Base-by-base conservation (phyloP, 148 eudicot species). In the Rhododendron griersonianum region DNA sequence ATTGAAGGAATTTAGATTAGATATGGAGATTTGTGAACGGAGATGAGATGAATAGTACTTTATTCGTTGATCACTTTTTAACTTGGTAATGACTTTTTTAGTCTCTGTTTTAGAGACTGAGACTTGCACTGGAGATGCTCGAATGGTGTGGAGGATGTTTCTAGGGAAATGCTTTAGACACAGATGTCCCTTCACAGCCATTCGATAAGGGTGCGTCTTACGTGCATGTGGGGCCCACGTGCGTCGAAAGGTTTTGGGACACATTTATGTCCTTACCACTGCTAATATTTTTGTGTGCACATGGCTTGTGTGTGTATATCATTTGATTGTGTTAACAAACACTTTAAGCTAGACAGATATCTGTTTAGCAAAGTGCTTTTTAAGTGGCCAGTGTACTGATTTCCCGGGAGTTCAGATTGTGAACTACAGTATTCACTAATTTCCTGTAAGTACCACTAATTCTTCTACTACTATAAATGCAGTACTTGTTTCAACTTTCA, bases 401-500 rank as follows among this genome's bases (percentile, higher is more conserved):
- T 44, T 53, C 37, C 53, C 10, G 0, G 7, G 14, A 81, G 28
- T 81, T 53, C 35, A 81, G 37, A 18, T 35, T 55, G 21, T 30
- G 37, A 3, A 81, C 16, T 33, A 18, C 5, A 35, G 35, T n/a
- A 47, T 80, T 30, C 45, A 37, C 51, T 84, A 57, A 74, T 78
- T 67, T 39, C 21, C 39, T 63, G 55, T 23, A 23, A 82, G 47
- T 82, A 13, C 11, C 15, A 13, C 51, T 69, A 11, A 84, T 48
- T 48, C 37, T 48, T 33, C 14, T 33, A 33, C 19, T 48, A 4
- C 85, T 83, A 48, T 33, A 11, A n/a, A 3, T 89, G 44, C 85
- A 84, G 87, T 51, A 15, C 79, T 59, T 33, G 86, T 63, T 39
- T 67, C 18, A 67, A 69, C 18, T 69, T 69, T 69, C 87, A 19